Evolutionary conservation across 805 yeast genomes (phyloP), one percentile per base, ranked within the genome.

Genomic region (Ogataea ramenticola): DNA sequence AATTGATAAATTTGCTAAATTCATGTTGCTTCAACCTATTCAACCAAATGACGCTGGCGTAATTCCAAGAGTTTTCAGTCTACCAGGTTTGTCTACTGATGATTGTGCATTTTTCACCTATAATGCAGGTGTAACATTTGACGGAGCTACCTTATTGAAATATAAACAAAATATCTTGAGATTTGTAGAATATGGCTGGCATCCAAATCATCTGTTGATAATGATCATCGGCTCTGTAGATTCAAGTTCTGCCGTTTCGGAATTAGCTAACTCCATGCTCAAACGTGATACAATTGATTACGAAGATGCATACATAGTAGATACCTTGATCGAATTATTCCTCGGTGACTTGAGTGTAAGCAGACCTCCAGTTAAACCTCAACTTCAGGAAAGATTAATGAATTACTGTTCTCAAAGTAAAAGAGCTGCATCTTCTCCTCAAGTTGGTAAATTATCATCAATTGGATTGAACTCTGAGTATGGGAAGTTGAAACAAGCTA

Each of bases 71-170:
- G 70, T 71, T 9, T 64, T 69, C 46, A 58, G 69, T 3, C 71
- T 78, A 45, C 88, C 91, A 0, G 96, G 96, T 0, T 62, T 89
- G 42, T 67, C 81, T 14, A 58, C 68, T 0, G 56, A 57, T 0
- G 88, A 83, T 36, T 72, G 75, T 17, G 58, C 75, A 1, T 86
- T 82, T 51, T 77, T 87, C 51, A 82, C 87, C 0, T 72, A 70
- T 43, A 76, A 76, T 49, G 87, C 91, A 2, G 91, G 90, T 24
- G 75, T 80, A 0, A 60, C 74, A 0, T 80, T 75, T 54, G 75
- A 75, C 43, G 64, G 67, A 6, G 70, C 69, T 0, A 77, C 74
- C 17, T 59, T 86, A 36, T 49, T 62, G 1, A 51, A 45, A 6
- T 68, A 65, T 40, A 79, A 74, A 47, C 48, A 45, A 6, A 66